phyloP scores from a whole-genome alignment of 805 yeast genomes.

The Candida tammaniensis region DNA sequence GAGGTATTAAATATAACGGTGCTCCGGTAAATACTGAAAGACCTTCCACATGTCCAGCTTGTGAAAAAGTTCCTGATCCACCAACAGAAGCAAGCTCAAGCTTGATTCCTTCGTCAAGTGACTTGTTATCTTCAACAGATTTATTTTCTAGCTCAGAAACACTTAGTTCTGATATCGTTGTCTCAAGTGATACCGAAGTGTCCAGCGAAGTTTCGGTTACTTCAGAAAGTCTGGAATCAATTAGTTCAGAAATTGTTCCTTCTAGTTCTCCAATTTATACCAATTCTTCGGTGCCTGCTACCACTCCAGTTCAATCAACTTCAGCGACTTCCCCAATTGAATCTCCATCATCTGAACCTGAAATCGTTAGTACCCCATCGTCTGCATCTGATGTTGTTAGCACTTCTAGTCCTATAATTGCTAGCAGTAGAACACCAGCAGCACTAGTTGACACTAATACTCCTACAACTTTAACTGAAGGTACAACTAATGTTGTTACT shows the following conservation, averaged over 20 bases:
- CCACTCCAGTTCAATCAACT: slow-evolving; percentile 3
- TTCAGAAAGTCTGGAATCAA: too few species aligned
- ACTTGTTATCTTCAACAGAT: neutral
- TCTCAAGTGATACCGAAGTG: neutral
- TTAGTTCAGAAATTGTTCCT: slow-evolving; percentile 1
- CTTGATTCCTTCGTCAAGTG: slow-evolving; percentile 6
- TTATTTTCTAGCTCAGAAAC: neutral
- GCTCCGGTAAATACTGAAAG: slow-evolving; percentile 16
- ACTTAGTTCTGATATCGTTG: neutral
- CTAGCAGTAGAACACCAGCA: too few species aligned
- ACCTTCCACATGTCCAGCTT: slow-evolving; percentile 17
- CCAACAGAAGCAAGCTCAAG: slow-evolving; percentile 12
- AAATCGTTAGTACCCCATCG: too few species aligned
- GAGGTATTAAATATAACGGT: slow-evolving; percentile 15
- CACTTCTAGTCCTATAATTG: too few species aligned
- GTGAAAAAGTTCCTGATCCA: slow-evolving; percentile 12
- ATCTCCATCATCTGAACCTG: slow-evolving; percentile 1
- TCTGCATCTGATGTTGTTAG: too few species aligned
- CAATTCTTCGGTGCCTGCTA: too few species aligned
- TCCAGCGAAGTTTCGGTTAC: slow-evolving; percentile 2
- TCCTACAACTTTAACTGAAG: too few species aligned
- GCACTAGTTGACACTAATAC: too few species aligned
- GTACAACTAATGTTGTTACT: too few species aligned
- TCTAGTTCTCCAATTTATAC: neutral
- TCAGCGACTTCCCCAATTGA: slow-evolving; percentile 9